Evolutionary conservation across 495 filamentous ascomycete genomes (phyloP), one percentile per base, ranked within the genome.

Genomic region (Oidiodendron maius): DNA sequence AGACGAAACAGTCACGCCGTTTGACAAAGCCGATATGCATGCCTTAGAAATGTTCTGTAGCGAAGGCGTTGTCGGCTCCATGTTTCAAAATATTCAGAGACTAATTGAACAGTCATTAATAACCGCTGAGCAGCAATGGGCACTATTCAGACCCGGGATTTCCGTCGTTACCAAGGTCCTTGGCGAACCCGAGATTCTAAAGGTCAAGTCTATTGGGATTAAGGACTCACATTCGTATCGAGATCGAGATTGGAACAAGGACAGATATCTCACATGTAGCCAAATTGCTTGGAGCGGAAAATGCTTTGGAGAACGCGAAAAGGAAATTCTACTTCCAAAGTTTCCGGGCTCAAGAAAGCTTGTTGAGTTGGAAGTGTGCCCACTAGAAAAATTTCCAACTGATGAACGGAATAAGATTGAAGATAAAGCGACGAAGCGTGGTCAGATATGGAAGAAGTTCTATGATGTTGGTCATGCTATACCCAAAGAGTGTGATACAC

Each of bases 241-340:
- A 10, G 40, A 21, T 26, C 22, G 30, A 10, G 25, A 44, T 9
- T 26, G 15, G n/a, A 21, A 21, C 17, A 25, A 26, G 17, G 40
- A 44, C 25, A 21, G 40, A 8, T 44, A 44, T 16, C 23, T 44
- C 11, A 25, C 30, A 16, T 44, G 40, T 15, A 44, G 15, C 11
- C 40, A 44, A 24, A 44, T 44, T 15, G 40, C 40, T 11, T 44
- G 40, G 40, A 44, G 30, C n/a, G 40, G 40, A 24, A 44, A 44
- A 28, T 26, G 25, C 3, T 44, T 44, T 15, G 40, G 40, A n/a
- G 22, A 44, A 17, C 40, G 40, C 4, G 40, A 44, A 17, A 21
- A 25, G 3, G 40, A 44, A 25, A 44, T 44, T 15, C 40, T 21
- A 26, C 23, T 44, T 3, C 40, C 25, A 16, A 44, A 44, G 23